phyloP scores from a whole-genome alignment of 2,329 filamentous ascomycete genomes.

The Colletotrichum sp. region DNA sequence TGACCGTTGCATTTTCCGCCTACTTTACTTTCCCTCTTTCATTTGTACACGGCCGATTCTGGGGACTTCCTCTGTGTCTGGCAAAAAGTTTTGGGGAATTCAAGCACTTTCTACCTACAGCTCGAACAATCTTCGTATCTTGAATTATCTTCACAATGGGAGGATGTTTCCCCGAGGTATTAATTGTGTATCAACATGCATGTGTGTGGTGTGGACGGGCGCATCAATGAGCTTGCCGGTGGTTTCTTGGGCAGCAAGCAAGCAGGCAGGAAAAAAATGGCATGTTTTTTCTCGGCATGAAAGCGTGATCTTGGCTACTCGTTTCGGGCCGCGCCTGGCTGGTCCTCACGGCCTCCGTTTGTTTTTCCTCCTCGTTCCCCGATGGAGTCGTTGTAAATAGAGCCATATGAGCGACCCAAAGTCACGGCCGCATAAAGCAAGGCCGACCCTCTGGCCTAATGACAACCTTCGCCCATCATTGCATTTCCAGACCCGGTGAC shows the following conservation, averaged over 20 bases:
- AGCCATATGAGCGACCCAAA: background rate
- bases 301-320: background rate
- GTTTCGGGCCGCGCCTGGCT: background rate
- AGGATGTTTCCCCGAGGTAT: background rate
- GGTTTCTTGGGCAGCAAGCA: background rate
- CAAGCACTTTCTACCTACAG: background rate
- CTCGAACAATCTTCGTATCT: background rate
- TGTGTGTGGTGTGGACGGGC: background rate
- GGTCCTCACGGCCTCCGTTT: background rate
- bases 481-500: background rate
- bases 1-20: background rate
- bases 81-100: background rate
- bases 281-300: background rate
- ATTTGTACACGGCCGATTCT: background rate
- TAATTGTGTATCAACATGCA: background rate
- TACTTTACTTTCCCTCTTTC: background rate
- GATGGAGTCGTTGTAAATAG: background rate
- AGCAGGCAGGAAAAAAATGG: background rate
- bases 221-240: background rate
- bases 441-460: background rate
- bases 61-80: background rate
- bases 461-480: background rate
- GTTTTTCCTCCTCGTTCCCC: background rate
- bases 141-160: background rate
- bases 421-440: background rate